Evolutionary conservation across 257 asterid species (phyloP), one percentile per base, ranked within the genome.

Genomic region (Solanum chmielewskii): DNA sequence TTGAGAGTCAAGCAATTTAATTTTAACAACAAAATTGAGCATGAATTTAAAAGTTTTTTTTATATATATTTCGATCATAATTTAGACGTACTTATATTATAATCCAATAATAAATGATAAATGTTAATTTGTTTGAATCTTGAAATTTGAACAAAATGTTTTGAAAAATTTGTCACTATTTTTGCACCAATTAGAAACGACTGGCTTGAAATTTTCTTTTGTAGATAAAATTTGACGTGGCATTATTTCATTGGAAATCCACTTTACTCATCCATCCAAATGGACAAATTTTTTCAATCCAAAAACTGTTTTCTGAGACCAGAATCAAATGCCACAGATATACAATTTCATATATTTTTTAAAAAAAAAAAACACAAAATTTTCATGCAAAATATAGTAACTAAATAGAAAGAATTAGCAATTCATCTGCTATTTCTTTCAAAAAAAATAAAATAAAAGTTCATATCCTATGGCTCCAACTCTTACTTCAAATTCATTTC

Each of bases 401-500:
- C 78, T 78, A 73, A 88, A 87, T 42, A 78, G 86, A 45, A 77
- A 49, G 83, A 88, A 85, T 20, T 59, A 47, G 84, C 73, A 60
- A 64, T 82, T 83, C 85, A 45, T 66, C 87, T 80, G 82, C 60
- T 71, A 49, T 83, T 60, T 69, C 73, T 84, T 89, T 73, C 69
- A 64, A 77, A 77, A 77, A 77, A 42, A 23, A 42, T 23, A 15
- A 23, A 70, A 70, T 23, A 25, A 12, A 12, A 2, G 33, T 33
- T 74, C 31, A 87, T 91, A 47, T 87, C 47, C 2, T 68, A 94
- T 97, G 99, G 98, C 99, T 91, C 95, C 95, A 90, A 91, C 98
- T 60, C 95, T 95, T 29, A 88, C 97, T 90, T 94, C 98, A 62
- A 94, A 94, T 83, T 92, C 98, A 87, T 94, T 94, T 88, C 91